Evolutionary conservation across 306 rosid genomes (phyloP), one percentile per base, ranked within the genome.

Genomic region (Acacia confusa): DNA sequence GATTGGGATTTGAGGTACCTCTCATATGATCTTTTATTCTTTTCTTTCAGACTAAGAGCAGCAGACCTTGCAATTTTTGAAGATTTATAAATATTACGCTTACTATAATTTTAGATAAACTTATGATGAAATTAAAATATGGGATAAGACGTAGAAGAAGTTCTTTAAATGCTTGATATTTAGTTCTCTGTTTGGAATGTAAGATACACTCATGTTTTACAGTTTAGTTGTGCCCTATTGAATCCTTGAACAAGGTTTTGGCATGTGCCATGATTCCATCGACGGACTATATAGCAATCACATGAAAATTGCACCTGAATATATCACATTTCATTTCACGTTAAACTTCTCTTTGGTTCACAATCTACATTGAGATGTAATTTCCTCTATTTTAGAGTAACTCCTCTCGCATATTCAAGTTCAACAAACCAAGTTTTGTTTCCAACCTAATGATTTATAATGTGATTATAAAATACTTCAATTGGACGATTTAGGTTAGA

Each of bases 1-100:
- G 99, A 96, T 90, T 96, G 99, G 99, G 98, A 93, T 90, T 80
- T 94, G 89, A 93, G 98, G 99, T 96, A 88, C 79, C 72, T 38
- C 44, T 52, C 55, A 11, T 76, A 43, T 60, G 36, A 70, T 40
- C 76, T 74, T 79, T 78, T 60, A 45, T 70, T 40, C 78, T 74
- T 79, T 78, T 80, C 65, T 34, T 61, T 79, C 32, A 75, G 41
- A 55, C 77, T 79, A 44, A 13, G 44, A 58, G 58, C 45, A 55
- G 28, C 64, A 45, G 15, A 9, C 58, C 28, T 82, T 48, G 24
- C 76, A 47, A 24, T 57, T 75, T 78, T 40, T 24, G 22, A 20
- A 70, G 65, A 57, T 57, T 5, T 58, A 47, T 71, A 6, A 79
- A 17, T 65, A 30, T n/a, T 22, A 30, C 65, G 55, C 60, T 4